phyloP scores from a whole-genome alignment of 164 flowering plant genomes.

The Berberis vulgaris region DNA sequence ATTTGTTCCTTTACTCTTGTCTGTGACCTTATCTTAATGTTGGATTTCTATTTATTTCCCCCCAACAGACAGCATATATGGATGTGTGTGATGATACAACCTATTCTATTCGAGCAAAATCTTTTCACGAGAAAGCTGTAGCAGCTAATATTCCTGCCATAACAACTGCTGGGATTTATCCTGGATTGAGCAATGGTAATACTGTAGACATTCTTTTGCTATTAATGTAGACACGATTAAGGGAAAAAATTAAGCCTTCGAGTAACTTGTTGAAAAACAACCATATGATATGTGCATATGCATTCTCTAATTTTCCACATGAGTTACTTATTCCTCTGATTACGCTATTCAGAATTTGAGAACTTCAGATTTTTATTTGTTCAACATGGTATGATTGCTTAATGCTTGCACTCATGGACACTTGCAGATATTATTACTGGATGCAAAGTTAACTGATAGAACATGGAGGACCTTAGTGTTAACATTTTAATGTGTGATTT shows the following conservation, averaged over 20 bases:
- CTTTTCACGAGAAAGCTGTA: constrained; percentile 52
- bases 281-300: not conserved
- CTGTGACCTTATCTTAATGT: constrained; percentile 1
- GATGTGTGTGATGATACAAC: constrained; percentile 95
- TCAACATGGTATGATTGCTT: not conserved
- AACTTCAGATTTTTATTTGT: not conserved
- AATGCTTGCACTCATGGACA: too few species aligned
- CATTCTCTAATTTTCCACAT: not conserved
- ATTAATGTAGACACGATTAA: not conserved
- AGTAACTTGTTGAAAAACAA: not conserved
- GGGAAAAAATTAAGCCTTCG: not conserved
- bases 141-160: constrained; percentile 86
- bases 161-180: constrained; percentile 92
- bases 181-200: constrained; percentile 97
- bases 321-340: too few species aligned
- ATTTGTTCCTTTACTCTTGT: not conserved
- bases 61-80: constrained; percentile 75
- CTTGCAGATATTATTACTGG: too few species aligned
- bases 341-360: too few species aligned
- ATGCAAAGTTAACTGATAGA: constrained; percentile 3
- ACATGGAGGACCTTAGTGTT: not conserved
- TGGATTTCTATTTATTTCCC: constrained; percentile 6
- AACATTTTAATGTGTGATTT: not conserved
- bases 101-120: constrained; percentile 71
- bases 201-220: constrained; percentile 5